Evolutionary conservation across 208 protist species (phyloP).

Genomic region (Leishmania aethiopica): DNA sequence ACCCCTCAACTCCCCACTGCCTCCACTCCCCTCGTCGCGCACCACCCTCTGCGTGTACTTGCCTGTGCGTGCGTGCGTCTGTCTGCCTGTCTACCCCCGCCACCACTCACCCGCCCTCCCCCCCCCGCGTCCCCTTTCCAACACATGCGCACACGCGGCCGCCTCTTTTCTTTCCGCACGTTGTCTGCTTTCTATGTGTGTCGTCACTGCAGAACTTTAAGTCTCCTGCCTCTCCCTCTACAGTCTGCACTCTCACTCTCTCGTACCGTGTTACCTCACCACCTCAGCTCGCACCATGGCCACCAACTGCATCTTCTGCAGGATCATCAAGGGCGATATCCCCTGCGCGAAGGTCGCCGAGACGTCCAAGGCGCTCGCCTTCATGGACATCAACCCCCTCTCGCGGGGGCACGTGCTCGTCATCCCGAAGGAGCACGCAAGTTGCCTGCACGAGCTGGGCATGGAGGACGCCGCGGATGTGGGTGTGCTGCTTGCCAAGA

Average conservation of each 20-base stretch:
- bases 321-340: constrained; percentile 77
- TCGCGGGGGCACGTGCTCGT: constrained; percentile 82
- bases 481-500: constrained; percentile 52
- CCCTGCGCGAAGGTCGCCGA: constrained; percentile 89
- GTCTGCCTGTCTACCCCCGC: neutral
- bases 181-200: neutral
- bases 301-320: constrained; percentile 86
- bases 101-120: neutral
- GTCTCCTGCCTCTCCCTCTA: neutral
- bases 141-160: neutral
- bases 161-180: neutral
- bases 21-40: no score
- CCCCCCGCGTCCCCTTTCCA: neutral
- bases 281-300: constrained; percentile 22
- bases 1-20: neutral
- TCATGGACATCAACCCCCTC: constrained; percentile 91
- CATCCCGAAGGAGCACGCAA: constrained; percentile 84
- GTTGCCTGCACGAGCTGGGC: constrained; percentile 78
- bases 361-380: constrained; percentile 76
- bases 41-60: neutral
- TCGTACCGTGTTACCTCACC: neutral
- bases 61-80: neutral
- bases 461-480: constrained; percentile 74
- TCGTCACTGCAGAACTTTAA: neutral
- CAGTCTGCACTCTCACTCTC: neutral